These are phyloP conservation scores for Hypoxylon sp. DNA, from an alignment of 2,329 filamentous ascomycete species.

Conservation along the genomic window DNA sequence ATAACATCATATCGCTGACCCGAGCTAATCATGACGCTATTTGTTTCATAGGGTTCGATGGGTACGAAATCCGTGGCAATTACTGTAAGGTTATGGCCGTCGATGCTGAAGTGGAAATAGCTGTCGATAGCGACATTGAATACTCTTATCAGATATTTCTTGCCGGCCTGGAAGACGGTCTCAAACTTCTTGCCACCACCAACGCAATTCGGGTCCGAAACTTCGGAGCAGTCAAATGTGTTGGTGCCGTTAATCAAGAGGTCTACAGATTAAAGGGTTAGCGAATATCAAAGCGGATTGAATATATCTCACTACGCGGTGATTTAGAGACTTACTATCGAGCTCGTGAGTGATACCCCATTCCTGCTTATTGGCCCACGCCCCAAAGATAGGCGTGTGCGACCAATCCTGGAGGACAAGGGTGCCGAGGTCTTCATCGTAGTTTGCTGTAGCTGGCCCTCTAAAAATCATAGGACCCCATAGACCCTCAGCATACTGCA, in stretches of 20 bases:
- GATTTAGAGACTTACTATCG: slow-evolving; percentile 6
- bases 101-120: slow-evolving; percentile 9
- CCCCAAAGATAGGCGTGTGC: background rate
- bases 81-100: slow-evolving; percentile 9
- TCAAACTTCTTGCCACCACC: slow-evolving; percentile 12
- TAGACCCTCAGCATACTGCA: slow-evolving; percentile 72
- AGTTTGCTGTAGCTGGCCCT: slow-evolving; percentile 13
- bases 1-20: slow-evolving; percentile 19
- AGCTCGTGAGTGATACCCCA: slow-evolving; percentile 18
- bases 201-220: slow-evolving; percentile 1
- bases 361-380: slow-evolving; percentile 15
- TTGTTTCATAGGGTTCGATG: slow-evolving; percentile 1
- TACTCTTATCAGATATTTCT: slow-evolving; percentile 14
- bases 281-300: background rate
- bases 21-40: slow-evolving; percentile 1
- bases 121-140: slow-evolving; percentile 9
- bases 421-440: slow-evolving; percentile 11
- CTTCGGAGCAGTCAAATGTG: slow-evolving; percentile 10
- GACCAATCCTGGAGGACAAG: slow-evolving; percentile 13
- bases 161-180: slow-evolving; percentile 6
- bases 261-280: background rate
- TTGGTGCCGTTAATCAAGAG: slow-evolving; percentile 12
- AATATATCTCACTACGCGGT: background rate
- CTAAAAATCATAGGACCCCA: slow-evolving; percentile 46
- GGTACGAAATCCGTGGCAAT: slow-evolving; percentile 14